phyloP scores from a whole-genome alignment of 148 eudicot species.

The Limonium bicolor region DNA sequence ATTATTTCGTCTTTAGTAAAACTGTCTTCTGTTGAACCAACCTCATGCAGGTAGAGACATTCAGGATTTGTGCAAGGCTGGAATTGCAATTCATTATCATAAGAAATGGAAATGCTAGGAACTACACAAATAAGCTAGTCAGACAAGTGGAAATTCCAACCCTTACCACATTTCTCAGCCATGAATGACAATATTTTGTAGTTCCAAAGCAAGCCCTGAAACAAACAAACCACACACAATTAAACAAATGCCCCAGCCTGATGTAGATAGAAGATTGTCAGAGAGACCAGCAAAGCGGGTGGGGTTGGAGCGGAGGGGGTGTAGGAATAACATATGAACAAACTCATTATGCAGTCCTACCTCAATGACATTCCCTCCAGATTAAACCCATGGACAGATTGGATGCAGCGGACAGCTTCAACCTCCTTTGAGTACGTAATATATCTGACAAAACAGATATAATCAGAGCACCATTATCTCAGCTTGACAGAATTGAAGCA shows the following conservation, averaged over 20 bases:
- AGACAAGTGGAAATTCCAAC: not conserved
- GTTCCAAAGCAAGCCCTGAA: conserved; percentile 97
- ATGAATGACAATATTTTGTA: conserved; percentile 93
- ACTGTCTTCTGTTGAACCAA: conserved; percentile 86
- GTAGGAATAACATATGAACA: not conserved
- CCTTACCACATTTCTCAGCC: conserved; percentile 89
- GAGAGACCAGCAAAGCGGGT: not conserved
- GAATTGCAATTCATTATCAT: conserved; percentile 3
- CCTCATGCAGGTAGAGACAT: conserved; percentile 92
- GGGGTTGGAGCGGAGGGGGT: not conserved
- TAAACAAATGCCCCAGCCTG: too few species aligned
- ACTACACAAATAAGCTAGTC: not conserved
- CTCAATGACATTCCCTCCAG: conserved; percentile 68
- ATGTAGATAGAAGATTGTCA: too few species aligned
- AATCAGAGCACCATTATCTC: not conserved
- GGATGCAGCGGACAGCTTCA: conserved; percentile 93
- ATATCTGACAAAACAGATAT: conserved; percentile 51
- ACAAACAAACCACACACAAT: conserved; percentile 1
- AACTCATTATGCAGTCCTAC: conserved; percentile 13
- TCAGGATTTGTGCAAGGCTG: conserved; percentile 96
- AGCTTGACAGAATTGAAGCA: too few species aligned
- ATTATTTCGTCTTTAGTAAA: conserved; percentile 85
- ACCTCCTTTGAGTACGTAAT: conserved; percentile 91
- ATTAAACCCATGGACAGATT: conserved; percentile 81
- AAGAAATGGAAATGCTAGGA: not conserved